Conservation (phyloP, 306 rosid genomes). For the Albizia julibrissin region DNA sequence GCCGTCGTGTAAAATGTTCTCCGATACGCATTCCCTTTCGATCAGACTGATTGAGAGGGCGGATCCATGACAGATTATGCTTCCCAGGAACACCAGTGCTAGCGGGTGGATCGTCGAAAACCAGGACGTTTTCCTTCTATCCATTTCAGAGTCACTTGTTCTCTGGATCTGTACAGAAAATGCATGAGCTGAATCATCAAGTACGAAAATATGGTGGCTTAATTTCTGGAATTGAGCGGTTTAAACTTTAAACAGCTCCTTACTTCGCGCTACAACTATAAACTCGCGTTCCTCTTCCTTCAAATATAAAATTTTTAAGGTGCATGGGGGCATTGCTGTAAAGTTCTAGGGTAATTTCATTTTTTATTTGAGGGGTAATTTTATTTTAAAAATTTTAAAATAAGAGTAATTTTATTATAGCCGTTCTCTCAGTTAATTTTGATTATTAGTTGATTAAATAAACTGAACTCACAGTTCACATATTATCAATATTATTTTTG, state of each 20-base stretch:
- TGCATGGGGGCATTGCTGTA: too few species aligned
- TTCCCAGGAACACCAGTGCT: slow-evolving; percentile 14
- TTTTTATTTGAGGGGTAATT: too few species aligned
- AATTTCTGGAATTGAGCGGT: slow-evolving; percentile 21
- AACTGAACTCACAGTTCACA: too few species aligned
- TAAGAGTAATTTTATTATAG: too few species aligned
- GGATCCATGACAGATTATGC: slow-evolving; percentile 8
- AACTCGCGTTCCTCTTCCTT: not conserved
- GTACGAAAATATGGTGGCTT: slow-evolving; percentile 29
- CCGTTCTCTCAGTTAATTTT: too few species aligned
- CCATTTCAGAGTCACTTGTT: slow-evolving; percentile 29
- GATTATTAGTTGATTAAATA: too few species aligned
- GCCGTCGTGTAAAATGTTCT: slow-evolving; percentile 30
- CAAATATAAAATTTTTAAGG: not conserved
- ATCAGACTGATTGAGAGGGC: slow-evolving; percentile 44
- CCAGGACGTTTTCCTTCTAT: slow-evolving; percentile 11
- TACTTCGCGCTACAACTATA: slow-evolving; percentile 29
- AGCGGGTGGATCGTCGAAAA: slow-evolving; percentile 27
- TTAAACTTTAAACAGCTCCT: slow-evolving; percentile 34
- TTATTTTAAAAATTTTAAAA: too few species aligned
- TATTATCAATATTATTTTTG: too few species aligned
- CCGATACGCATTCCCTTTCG: slow-evolving; percentile 47
- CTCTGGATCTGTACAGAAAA: slow-evolving; percentile 19
- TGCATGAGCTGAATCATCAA: slow-evolving; percentile 19
- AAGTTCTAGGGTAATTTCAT: too few species aligned